Percentiles rank a stretch among this genome's conserved stretches.
Evolutionary conservation across 2,329 filamentous ascomycete genomes (phyloP).

Genomic region (Aulographum hederae): DNA sequence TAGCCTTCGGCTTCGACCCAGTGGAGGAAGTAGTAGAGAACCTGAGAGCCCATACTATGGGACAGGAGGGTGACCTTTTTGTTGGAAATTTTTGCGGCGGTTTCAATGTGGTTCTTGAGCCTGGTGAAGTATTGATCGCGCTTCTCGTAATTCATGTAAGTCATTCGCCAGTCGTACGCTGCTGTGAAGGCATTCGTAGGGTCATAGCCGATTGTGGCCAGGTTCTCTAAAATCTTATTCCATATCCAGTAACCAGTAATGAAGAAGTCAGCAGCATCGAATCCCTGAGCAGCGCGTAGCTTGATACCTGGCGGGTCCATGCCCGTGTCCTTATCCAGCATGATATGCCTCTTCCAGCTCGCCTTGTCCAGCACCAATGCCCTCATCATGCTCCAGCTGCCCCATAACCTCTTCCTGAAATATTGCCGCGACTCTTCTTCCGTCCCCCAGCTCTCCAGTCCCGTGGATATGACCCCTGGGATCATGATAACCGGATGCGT

Average conservation of each 20-base stretch:
- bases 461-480: constrained; percentile 91
- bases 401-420: constrained; percentile 89
- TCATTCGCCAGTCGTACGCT: constrained; percentile 80
- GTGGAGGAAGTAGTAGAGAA: constrained; percentile 70
- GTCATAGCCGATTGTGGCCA: constrained; percentile 91
- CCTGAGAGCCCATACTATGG: constrained; percentile 96
- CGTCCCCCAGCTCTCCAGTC: constrained; percentile 92
- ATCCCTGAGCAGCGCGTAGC: constrained; percentile 81
- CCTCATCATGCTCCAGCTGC: constrained; percentile 98
- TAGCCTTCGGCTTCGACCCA: constrained; percentile 64
- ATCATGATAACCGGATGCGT: constrained; percentile 92
- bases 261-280: constrained; percentile 95
- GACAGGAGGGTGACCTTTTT: constrained; percentile 75
- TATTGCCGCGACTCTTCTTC: constrained; percentile 70
- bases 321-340: constrained; percentile 84
- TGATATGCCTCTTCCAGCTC: constrained; percentile 87
- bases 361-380: constrained; percentile 87
- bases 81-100: constrained; percentile 51
- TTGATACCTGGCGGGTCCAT: constrained; percentile 84
- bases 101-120: constrained; percentile 79
- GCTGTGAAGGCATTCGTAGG: constrained; percentile 56
- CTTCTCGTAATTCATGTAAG: constrained; percentile 74
- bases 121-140: constrained; percentile 89
- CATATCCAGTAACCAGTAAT: constrained; percentile 89
- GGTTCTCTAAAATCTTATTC: constrained; percentile 96